A percentile compares a stretch with the other conserved stretches of the same genome.
These are phyloP conservation scores for Bromus sterilis DNA, from an alignment of 176 grass and related monocot species.

Conservation along the genomic window DNA sequence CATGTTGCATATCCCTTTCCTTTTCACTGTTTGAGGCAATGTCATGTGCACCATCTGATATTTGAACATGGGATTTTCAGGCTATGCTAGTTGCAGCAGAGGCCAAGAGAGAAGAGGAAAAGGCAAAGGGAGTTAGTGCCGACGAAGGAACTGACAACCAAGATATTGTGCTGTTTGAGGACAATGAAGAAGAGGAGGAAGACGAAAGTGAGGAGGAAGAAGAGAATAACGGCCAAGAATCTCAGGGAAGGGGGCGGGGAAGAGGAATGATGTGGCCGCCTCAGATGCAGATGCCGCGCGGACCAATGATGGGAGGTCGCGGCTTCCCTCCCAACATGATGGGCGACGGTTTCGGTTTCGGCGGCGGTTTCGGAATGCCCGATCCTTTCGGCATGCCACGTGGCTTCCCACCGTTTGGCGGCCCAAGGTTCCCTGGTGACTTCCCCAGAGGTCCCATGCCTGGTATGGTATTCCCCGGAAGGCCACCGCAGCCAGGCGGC, in stretches of 20 bases:
- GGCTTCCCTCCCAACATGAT: slow-evolving; percentile 88
- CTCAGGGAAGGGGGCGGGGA: slow-evolving; percentile 63
- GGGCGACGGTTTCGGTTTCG: slow-evolving; percentile 65
- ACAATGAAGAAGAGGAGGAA: slow-evolving; percentile 97
- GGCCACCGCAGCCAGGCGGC: slow-evolving; percentile 48
- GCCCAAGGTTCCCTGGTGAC: slow-evolving; percentile 68
- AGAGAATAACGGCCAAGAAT: slow-evolving; percentile 49
- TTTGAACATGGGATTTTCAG: slow-evolving; percentile 34
- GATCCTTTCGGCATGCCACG: slow-evolving; percentile 75
- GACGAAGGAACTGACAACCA: slow-evolving; percentile 68
- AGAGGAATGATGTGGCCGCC: slow-evolving; percentile 82
- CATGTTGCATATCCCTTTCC: background rate
- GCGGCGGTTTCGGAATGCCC: slow-evolving; percentile 63
- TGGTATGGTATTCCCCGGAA: slow-evolving; percentile 75
- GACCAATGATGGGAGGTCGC: slow-evolving; percentile 56
- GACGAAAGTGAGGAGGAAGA: slow-evolving; percentile 94
- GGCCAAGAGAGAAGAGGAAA: slow-evolving; percentile 80
- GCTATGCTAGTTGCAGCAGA: slow-evolving; percentile 81
- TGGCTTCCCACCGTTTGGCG: slow-evolving; percentile 70
- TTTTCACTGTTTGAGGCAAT: slow-evolving; percentile 1
- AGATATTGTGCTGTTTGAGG: slow-evolving; percentile 89
- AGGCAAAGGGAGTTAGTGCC: slow-evolving; percentile 73
- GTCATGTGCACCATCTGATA: slow-evolving; percentile 10
- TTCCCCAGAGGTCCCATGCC: slow-evolving; percentile 61
- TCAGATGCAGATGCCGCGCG: slow-evolving; percentile 63